phyloP scores from a whole-genome alignment of 1,284 basidiomycete genomes.

The Pisolithus thermaeus region DNA sequence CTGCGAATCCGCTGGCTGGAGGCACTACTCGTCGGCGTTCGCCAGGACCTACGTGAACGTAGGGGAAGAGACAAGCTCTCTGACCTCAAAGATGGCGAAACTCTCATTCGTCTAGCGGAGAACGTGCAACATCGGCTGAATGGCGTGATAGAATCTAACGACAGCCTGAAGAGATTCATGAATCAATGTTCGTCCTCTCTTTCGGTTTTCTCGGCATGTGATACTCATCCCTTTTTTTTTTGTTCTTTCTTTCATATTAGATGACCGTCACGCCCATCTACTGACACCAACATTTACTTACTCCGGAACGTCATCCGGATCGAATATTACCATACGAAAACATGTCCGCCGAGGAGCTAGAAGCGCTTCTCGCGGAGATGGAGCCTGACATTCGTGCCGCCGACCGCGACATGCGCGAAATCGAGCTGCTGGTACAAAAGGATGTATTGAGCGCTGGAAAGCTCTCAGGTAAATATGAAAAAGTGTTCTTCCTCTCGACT shows the following conservation, averaged over 20 bases:
- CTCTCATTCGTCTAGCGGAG: conserved; percentile 51
- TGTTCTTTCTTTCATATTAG: conserved; percentile 30
- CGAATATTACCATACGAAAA: conserved; percentile 50
- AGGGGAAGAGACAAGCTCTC: conserved; percentile 25
- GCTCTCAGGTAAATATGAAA: conserved; percentile 42
- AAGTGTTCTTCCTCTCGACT: conserved; percentile 3
- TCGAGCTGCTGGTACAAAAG: conserved; percentile 60
- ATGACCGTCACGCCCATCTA: conserved; percentile 67
- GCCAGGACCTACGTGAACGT: conserved; percentile 35
- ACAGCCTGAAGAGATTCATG: conserved; percentile 68
- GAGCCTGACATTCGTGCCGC: conserved; percentile 74
- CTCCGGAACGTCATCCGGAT: conserved; percentile 47
- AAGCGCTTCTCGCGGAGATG: conserved; percentile 68
- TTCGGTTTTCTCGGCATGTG: neutral
- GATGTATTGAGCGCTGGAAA: conserved; percentile 68
- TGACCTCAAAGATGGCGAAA: conserved; percentile 43
- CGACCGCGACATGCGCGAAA: conserved; percentile 73
- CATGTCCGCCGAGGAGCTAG: conserved; percentile 61
- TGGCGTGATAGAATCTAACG: conserved; percentile 55
- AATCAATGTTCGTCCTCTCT: conserved; percentile 51
- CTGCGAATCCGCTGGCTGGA: conserved; percentile 72
- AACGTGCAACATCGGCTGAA: conserved; percentile 55
- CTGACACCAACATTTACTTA: conserved; percentile 70
- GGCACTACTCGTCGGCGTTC: conserved; percentile 63
- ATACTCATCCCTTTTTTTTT: too few relatives aligned